phyloP scores from a whole-genome alignment of 2,329 filamentous ascomycete species.

The Alternaria incomplexa region DNA sequence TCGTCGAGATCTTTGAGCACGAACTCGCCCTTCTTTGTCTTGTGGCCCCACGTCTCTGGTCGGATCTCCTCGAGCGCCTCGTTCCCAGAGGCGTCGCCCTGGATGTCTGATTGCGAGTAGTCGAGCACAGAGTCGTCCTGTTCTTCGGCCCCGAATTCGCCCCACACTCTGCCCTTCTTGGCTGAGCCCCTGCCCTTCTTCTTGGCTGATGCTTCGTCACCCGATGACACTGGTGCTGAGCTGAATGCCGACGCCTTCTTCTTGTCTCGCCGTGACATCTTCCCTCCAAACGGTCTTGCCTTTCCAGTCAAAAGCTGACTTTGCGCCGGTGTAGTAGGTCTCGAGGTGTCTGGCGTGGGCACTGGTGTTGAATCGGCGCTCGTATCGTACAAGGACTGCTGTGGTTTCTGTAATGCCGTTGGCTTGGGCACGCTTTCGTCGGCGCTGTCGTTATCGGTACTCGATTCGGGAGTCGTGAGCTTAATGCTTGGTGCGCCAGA shows the following conservation, averaged over 20 bases:
- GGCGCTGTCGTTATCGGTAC: constrained; percentile 56
- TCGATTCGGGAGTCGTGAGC: constrained; percentile 55
- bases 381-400: constrained; percentile 48
- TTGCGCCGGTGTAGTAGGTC: constrained; percentile 75
- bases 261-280: constrained; percentile 80
- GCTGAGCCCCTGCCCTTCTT: constrained; percentile 65
- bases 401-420: constrained; percentile 57
- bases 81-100: constrained; percentile 56
- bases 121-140: constrained; percentile 80
- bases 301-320: constrained; percentile 75
- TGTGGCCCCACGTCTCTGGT: constrained; percentile 81
- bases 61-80: constrained; percentile 76
- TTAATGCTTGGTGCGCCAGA: constrained; percentile 49
- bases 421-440: constrained; percentile 60
- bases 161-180: constrained; percentile 93
- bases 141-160: constrained; percentile 87
- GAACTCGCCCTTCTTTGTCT: constrained; percentile 87
- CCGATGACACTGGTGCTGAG: constrained; percentile 74
- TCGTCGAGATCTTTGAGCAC: constrained; percentile 92
- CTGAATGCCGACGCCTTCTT: constrained; percentile 64
- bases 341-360: constrained; percentile 75
- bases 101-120: constrained; percentile 74
- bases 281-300: constrained; percentile 69
- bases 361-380: constrained; percentile 74
- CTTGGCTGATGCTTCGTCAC: constrained; percentile 72